Evolutionary conservation across 1,284 basidiomycete genomes (phyloP).

Genomic region (Sparassis latifolia): DNA sequence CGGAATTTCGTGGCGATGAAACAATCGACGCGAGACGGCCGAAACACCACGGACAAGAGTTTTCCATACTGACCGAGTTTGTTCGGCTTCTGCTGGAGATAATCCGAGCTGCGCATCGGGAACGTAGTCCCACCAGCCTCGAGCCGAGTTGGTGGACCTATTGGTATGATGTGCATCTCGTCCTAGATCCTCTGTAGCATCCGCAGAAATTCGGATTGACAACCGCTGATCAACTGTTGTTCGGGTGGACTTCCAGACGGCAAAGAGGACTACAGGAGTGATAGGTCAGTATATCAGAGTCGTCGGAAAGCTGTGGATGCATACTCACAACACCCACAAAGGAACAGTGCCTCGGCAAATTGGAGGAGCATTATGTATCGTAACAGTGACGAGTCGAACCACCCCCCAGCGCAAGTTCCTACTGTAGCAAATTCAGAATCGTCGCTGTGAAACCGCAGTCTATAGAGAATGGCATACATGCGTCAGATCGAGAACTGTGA

Average conservation of each 20-base stretch:
- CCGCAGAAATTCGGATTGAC: slow-evolving; percentile 44
- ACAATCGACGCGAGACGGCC: slow-evolving; percentile 6
- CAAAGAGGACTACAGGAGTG: slow-evolving; percentile 42
- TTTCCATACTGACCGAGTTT: no score
- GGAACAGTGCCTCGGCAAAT: slow-evolving; percentile 48
- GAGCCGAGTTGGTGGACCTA: slow-evolving; percentile 19
- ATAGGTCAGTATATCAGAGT: not conserved
- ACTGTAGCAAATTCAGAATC: no score
- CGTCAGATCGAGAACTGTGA: no score
- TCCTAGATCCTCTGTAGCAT: slow-evolving; percentile 24
- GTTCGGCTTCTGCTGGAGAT: not conserved
- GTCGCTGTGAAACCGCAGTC: no score
- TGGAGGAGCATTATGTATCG: not conserved
- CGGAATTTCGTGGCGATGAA: slow-evolving; percentile 9
- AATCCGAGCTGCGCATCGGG: slow-evolving; percentile 17
- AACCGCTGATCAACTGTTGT: slow-evolving; percentile 47
- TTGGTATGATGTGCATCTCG: slow-evolving; percentile 15
- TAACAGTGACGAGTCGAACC: no score
- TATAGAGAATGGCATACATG: no score
- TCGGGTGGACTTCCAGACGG: slow-evolving; percentile 48
- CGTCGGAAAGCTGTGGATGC: not conserved
- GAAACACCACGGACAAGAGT: no score
- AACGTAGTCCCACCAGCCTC: slow-evolving; percentile 54
- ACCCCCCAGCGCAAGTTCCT: no score
- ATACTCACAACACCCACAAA: slow-evolving; percentile 55